phyloP scores from a whole-genome alignment of 139 green algal species.

The Trebouxia sp. region DNA sequence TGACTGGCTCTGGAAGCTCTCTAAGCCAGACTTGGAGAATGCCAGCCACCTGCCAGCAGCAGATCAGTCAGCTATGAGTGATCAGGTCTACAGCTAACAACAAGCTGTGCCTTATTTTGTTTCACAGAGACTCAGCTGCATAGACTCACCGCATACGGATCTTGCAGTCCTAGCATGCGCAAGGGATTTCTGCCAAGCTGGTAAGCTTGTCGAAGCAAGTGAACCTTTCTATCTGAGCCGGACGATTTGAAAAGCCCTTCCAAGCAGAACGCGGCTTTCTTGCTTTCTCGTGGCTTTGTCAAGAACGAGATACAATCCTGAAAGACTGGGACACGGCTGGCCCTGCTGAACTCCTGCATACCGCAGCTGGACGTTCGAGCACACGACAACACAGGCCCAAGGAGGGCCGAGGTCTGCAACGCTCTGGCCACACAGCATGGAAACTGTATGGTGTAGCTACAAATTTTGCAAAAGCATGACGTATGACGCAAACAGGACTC shows the following conservation, averaged over 20 bases:
- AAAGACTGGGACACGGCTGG: not conserved
- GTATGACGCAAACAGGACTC: no score
- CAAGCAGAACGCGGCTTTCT: not conserved
- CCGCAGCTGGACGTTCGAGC: no score
- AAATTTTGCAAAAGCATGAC: no score
- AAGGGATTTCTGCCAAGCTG: slow-evolving; percentile 22
- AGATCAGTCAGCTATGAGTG: not conserved
- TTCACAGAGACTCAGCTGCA: not conserved
- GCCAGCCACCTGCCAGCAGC: not conserved
- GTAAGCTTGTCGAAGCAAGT: slow-evolving; percentile 21
- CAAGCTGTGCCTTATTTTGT: no score
- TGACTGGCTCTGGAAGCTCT: not conserved
- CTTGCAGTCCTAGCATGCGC: not conserved
- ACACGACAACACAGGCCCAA: no score
- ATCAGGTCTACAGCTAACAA: no score
- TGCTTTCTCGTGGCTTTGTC: not conserved
- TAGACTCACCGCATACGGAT: not conserved
- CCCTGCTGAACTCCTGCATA: slow-evolving; percentile 10
- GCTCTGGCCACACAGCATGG: no score
- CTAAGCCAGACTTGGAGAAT: not conserved
- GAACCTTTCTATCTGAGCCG: slow-evolving; percentile 14
- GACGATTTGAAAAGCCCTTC: not conserved
- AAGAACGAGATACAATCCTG: not conserved
- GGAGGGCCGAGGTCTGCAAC: no score
- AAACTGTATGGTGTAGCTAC: no score